Percentiles rank a stretch among this genome's conserved stretches.
Evolutionary conservation across 2,329 filamentous ascomycete genomes (phyloP).

Genomic region (Stromatinia cepivora): DNA sequence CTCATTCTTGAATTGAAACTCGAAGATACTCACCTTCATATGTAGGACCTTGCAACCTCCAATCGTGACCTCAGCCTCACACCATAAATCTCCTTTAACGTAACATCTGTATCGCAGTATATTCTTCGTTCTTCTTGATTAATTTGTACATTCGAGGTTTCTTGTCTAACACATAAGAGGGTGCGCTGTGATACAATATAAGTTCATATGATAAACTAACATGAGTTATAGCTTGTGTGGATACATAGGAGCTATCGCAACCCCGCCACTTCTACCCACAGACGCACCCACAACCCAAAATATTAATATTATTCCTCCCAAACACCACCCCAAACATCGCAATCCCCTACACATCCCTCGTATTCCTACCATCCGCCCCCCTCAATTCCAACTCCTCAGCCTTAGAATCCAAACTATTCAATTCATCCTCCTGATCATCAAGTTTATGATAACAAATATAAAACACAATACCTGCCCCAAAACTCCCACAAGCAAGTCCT

Average conservation of each 20-base stretch:
- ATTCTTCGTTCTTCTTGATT: not conserved
- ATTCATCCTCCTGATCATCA: conserved; percentile 33
- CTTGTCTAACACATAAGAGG: not conserved
- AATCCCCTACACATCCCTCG: not conserved
- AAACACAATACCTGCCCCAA: conserved; percentile 29
- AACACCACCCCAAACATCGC: not conserved
- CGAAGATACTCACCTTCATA: no score
- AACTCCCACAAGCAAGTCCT: conserved; percentile 29
- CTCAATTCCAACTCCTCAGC: conserved; percentile 29
- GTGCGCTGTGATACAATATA: not conserved
- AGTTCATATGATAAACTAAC: not conserved
- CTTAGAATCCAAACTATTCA: conserved; percentile 33
- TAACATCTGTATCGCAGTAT: not conserved
- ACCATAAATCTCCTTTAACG: not conserved
- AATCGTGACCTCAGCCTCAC: no score
- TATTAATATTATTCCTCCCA: not conserved
- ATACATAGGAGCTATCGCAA: not conserved
- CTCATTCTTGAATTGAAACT: not conserved
- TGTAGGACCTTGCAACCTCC: not conserved
- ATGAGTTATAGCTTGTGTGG: not conserved
- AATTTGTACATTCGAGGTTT: no score
- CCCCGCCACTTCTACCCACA: no score
- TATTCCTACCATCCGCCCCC: not conserved
- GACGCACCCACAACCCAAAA: no score
- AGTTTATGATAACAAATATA: conserved; percentile 30